Evolutionary conservation across 345 rosid genomes (phyloP).

Genomic region (Schrenkiella parvula): DNA sequence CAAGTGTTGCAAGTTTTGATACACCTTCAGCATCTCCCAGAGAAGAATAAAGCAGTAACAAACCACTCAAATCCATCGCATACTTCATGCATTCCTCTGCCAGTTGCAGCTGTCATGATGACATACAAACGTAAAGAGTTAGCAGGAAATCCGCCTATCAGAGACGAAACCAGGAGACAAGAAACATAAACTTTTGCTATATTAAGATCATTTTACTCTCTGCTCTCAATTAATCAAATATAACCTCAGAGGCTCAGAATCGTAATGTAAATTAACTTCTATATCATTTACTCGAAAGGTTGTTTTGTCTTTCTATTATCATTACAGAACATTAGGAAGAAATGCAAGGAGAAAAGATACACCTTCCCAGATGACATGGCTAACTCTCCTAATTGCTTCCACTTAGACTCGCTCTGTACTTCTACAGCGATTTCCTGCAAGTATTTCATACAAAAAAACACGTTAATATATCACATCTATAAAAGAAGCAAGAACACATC

Average conservation of each 20-base stretch:
- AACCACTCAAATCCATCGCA: slow-evolving; percentile 95
- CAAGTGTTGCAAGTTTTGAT: slow-evolving; percentile 69
- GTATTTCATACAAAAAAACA: neutral
- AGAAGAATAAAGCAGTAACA: slow-evolving; percentile 91
- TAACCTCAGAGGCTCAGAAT: neutral
- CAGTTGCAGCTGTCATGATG: slow-evolving; percentile 77
- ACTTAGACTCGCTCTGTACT: slow-evolving; percentile 86
- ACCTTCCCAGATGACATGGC: slow-evolving; percentile 99
- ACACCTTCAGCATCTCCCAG: slow-evolving; percentile 96
- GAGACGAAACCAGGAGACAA: neutral
- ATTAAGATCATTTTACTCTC: neutral
- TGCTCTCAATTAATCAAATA: neutral
- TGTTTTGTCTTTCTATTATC: neutral
- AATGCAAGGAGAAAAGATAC: neutral
- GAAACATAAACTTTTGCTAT: neutral
- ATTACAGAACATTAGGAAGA: neutral
- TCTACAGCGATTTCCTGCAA: slow-evolving; percentile 80
- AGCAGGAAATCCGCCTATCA: neutral
- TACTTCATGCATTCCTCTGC: slow-evolving; percentile 95
- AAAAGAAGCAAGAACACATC: neutral
- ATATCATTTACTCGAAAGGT: neutral
- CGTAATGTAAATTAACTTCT: neutral
- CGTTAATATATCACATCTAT: neutral
- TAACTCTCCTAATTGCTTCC: slow-evolving; percentile 98
- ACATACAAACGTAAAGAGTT: slow-evolving; percentile 8